A percentile compares a stretch with the other conserved stretches of the same genome.
Evolutionary conservation across 2,329 filamentous ascomycete species (phyloP).

Genomic region (Graphilbum ipis-grandicollis): DNA sequence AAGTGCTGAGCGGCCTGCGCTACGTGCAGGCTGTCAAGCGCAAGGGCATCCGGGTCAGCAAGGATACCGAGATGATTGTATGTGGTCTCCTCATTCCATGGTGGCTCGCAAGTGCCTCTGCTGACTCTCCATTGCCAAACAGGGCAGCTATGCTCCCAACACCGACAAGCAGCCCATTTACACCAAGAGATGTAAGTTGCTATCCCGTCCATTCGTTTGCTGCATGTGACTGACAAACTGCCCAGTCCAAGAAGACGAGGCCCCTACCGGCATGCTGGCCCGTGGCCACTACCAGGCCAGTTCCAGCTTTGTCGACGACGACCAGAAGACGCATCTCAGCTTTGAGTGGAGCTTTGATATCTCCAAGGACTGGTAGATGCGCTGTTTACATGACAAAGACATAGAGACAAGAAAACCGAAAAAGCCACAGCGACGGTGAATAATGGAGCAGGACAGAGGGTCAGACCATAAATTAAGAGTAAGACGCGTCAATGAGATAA

Average conservation of each 20-base stretch:
- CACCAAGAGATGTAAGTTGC: slow-evolving; percentile 71
- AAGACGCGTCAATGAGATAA: too few species aligned
- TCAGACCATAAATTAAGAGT: too few species aligned
- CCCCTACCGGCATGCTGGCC: slow-evolving; percentile 76
- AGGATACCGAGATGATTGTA: slow-evolving; percentile 97
- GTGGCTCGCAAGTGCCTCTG: too few species aligned
- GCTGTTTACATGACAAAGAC: too few species aligned
- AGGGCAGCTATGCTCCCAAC: slow-evolving; percentile 88
- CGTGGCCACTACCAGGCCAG: slow-evolving; percentile 80
- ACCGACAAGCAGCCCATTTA: slow-evolving; percentile 75
- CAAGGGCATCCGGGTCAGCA: slow-evolving; percentile 71
- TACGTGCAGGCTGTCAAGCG: slow-evolving; percentile 91
- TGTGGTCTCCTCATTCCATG: too few species aligned
- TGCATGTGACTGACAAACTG: neutral
- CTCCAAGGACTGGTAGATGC: slow-evolving; percentile 73
- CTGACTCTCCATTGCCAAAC: slow-evolving; percentile 2
- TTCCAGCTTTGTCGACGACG: slow-evolving; percentile 89
- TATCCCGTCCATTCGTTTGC: too few species aligned
- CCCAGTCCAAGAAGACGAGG: slow-evolving; percentile 76
- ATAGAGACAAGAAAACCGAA: too few species aligned
- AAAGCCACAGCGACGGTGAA: too few species aligned
- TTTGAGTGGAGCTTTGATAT: slow-evolving; percentile 98
- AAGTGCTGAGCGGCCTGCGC: slow-evolving; percentile 87
- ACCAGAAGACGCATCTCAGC: slow-evolving; percentile 73
- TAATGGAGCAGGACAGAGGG: neutral